These are phyloP conservation scores for Fusarium denticulatum DNA, from an alignment of 2,329 filamentous ascomycete species.

Conservation along the genomic window DNA sequence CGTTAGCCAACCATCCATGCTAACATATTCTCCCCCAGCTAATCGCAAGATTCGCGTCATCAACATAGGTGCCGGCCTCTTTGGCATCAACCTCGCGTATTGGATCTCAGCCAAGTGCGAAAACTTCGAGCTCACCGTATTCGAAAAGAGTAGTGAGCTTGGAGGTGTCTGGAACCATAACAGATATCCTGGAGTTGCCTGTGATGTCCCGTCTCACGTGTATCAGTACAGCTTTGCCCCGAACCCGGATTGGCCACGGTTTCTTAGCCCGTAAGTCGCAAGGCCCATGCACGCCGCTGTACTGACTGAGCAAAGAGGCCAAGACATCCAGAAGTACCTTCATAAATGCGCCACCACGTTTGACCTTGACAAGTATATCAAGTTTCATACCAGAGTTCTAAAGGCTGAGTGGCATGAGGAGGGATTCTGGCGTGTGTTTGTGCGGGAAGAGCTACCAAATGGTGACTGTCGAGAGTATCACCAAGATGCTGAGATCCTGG, in stretches of 20 bases:
- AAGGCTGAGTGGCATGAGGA: background rate
- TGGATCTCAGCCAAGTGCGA: background rate
- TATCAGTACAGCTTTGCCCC: background rate
- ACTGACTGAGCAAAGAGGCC: background rate
- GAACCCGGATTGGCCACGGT: background rate
- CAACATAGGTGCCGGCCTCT: background rate
- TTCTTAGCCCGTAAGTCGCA: background rate
- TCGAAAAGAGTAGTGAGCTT: background rate
- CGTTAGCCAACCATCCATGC: no score
- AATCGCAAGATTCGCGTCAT: background rate
- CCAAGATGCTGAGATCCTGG: background rate
- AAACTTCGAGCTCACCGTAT: background rate
- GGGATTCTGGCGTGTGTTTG: background rate
- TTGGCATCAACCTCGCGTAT: background rate
- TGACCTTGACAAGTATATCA: background rate
- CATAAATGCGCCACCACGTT: background rate
- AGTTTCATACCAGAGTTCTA: background rate
- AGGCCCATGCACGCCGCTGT: accelerated
- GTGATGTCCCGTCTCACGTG: background rate
- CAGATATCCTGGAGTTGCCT: background rate
- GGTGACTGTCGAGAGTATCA: background rate
- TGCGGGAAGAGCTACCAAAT: background rate
- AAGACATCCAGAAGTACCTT: background rate
- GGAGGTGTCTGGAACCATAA: background rate
- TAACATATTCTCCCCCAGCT: accelerated